Evolutionary conservation across 78 protist genomes (phyloP).

Genomic region (Dictyostelium brefeldianum): DNA sequence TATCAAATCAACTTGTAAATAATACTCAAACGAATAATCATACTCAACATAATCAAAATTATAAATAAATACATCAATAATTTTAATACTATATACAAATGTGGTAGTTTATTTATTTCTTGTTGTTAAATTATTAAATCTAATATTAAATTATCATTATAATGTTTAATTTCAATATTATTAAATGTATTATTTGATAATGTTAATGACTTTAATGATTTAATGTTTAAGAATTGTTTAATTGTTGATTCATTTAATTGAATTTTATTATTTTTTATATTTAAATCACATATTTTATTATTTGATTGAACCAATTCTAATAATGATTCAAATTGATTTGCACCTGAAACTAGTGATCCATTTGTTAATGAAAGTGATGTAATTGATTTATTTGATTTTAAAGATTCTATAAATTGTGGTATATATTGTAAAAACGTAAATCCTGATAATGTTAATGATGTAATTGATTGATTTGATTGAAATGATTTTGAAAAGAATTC

Average conservation of each 20-base stretch:
- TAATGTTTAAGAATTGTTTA: background rate
- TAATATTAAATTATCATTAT: background rate
- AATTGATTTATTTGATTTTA: background rate
- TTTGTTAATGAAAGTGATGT: constrained; percentile 3
- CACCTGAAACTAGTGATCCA: background rate
- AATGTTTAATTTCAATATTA: constrained; percentile 6
- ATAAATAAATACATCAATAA: too few relatives aligned
- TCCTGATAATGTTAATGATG: background rate
- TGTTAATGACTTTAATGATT: background rate
- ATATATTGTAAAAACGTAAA: background rate
- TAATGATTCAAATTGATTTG: background rate
- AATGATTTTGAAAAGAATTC: background rate
- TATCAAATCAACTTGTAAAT: too few relatives aligned
- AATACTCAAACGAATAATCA: too few relatives aligned
- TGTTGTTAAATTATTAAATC: background rate
- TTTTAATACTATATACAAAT: too few relatives aligned
- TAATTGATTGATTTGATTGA: background rate
- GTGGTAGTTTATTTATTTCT: background rate
- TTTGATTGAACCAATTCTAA: background rate
- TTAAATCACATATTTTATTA: background rate
- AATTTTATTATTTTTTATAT: constrained; percentile 1
- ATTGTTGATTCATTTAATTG: background rate
- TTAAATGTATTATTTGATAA: constrained; percentile 4
- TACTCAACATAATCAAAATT: too few relatives aligned
- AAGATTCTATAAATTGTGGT: background rate